These are phyloP conservation scores for Microcera coccophila DNA, from an alignment of 2,329 filamentous ascomycete genomes.

Conservation along the genomic window DNA sequence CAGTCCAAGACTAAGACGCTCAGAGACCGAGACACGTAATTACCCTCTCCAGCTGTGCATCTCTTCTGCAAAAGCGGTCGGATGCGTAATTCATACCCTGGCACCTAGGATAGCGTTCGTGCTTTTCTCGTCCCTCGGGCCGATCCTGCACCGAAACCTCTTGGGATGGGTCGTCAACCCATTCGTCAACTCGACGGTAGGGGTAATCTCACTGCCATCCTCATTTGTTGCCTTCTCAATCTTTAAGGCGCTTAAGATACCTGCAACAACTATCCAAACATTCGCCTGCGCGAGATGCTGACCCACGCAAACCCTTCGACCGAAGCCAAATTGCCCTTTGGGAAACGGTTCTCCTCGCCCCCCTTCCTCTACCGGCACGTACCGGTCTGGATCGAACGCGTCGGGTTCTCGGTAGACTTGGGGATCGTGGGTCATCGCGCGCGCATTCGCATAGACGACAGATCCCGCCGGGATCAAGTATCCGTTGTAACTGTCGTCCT, in stretches of 20 bases:
- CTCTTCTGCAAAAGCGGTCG: too few relatives aligned
- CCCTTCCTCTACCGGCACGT: constrained; percentile 31
- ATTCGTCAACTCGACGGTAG: constrained; percentile 23
- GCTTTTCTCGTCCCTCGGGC: constrained; percentile 20
- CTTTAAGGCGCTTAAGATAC: constrained; percentile 37
- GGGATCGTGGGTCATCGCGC: constrained; percentile 43
- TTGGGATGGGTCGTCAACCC: constrained; percentile 27
- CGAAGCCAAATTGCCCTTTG: constrained; percentile 50
- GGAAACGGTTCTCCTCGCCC: constrained; percentile 44
- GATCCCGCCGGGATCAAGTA: constrained; percentile 55
- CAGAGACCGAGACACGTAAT: too few relatives aligned
- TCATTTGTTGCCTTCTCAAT: constrained; percentile 31
- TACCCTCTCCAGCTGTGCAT: too few relatives aligned
- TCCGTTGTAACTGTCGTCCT: constrained; percentile 55
- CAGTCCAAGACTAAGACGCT: too few relatives aligned
- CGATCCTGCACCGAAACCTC: constrained; percentile 23
- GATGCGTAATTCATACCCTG: not conserved
- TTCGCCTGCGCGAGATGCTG: constrained; percentile 46
- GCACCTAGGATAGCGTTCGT: constrained; percentile 8
- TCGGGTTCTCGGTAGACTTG: constrained; percentile 39
- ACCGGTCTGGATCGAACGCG: constrained; percentile 45
- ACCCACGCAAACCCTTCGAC: constrained; percentile 48
- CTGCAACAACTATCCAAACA: constrained; percentile 40
- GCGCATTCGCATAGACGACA: constrained; percentile 40
- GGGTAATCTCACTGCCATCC: constrained; percentile 34